Evolutionary conservation across 2,329 filamentous ascomycete genomes (phyloP).

Genomic region (Epichloe brachyelytri): DNA sequence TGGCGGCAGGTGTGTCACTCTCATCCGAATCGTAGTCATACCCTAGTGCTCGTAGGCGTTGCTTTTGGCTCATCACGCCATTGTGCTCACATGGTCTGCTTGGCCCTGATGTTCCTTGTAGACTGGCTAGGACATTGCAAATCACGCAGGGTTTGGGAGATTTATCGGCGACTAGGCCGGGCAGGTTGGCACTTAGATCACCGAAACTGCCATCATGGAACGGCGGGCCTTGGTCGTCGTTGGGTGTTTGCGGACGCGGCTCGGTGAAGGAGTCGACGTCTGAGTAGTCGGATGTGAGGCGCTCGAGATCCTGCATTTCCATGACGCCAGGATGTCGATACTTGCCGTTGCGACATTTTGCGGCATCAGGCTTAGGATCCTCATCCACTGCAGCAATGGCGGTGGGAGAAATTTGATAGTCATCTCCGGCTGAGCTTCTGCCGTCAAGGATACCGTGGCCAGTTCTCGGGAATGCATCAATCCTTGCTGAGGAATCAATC

Average conservation of each 20-base stretch:
- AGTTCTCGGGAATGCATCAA: slow-evolving; percentile 7
- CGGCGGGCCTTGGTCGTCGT: slow-evolving; percentile 24
- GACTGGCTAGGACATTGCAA: slow-evolving; percentile 5
- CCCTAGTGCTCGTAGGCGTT: slow-evolving; percentile 11
- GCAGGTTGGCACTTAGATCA: slow-evolving; percentile 19
- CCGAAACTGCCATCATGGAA: slow-evolving; percentile 25
- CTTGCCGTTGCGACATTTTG: not conserved
- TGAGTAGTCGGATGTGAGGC: slow-evolving; percentile 6
- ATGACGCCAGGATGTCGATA: not conserved
- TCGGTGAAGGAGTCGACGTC: slow-evolving; percentile 23
- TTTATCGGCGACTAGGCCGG: slow-evolving; percentile 10
- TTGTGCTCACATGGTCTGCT: slow-evolving; percentile 4
- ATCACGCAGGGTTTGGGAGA: slow-evolving; percentile 5
- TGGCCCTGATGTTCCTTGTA: not conserved
- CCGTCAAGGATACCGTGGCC: not conserved
- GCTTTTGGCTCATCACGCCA: slow-evolving; percentile 8
- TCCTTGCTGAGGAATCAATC: slow-evolving; percentile 18
- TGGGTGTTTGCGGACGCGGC: slow-evolving; percentile 7
- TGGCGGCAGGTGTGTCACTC: not conserved
- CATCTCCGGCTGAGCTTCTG: not conserved
- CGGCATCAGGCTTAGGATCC: not conserved
- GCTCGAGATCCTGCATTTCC: slow-evolving; percentile 4
- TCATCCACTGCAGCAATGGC: slow-evolving; percentile 1
- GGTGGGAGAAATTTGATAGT: not conserved
- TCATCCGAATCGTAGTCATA: slow-evolving; percentile 15